These are phyloP conservation scores for Paramarasmius palmivorus DNA, from an alignment of 1,284 basidiomycete genomes.

Conservation along the genomic window DNA sequence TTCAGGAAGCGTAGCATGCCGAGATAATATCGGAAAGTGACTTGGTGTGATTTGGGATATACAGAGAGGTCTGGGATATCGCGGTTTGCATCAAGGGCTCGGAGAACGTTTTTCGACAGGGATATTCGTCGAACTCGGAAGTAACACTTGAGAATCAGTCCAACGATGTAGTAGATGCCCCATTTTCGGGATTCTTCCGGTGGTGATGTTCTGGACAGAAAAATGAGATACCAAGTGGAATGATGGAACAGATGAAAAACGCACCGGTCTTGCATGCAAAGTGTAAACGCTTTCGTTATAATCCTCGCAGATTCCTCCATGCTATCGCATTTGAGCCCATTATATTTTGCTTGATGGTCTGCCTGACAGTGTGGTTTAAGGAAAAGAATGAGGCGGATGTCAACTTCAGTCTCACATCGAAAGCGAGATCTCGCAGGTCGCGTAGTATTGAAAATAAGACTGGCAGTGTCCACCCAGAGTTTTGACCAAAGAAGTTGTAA, in stretches of 20 bases:
- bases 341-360: slow-evolving; percentile 61
- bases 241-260: slow-evolving; percentile 14
- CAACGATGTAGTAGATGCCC: slow-evolving; percentile 95
- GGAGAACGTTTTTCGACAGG: slow-evolving; percentile 88
- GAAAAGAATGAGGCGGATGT: slow-evolving; percentile 5
- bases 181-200: slow-evolving; percentile 82
- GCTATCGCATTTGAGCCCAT: slow-evolving; percentile 63
- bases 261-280: slow-evolving; percentile 88
- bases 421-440: slow-evolving; percentile 81
- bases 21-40: slow-evolving; percentile 90
- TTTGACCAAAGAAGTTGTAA: slow-evolving; percentile 72
- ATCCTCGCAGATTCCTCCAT: slow-evolving; percentile 92
- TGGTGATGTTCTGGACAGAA: slow-evolving; percentile 54
- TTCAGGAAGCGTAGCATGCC: slow-evolving; percentile 93
- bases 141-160: slow-evolving; percentile 90
- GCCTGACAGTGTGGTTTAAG: slow-evolving; percentile 45
- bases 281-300: slow-evolving; percentile 90
- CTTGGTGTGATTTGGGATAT: slow-evolving; percentile 89
- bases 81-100: slow-evolving; percentile 83
- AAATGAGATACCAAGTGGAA: slow-evolving; percentile 3
- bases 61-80: slow-evolving; percentile 78
- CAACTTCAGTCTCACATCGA: slow-evolving; percentile 51
- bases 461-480: slow-evolving; percentile 82
- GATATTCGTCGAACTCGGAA: slow-evolving; percentile 92
- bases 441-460: slow-evolving; percentile 77